Evolutionary conservation across 768 basidiomycete species (phyloP), one percentile per base, ranked within the genome.

Genomic region (Tylopilus sp.): DNA sequence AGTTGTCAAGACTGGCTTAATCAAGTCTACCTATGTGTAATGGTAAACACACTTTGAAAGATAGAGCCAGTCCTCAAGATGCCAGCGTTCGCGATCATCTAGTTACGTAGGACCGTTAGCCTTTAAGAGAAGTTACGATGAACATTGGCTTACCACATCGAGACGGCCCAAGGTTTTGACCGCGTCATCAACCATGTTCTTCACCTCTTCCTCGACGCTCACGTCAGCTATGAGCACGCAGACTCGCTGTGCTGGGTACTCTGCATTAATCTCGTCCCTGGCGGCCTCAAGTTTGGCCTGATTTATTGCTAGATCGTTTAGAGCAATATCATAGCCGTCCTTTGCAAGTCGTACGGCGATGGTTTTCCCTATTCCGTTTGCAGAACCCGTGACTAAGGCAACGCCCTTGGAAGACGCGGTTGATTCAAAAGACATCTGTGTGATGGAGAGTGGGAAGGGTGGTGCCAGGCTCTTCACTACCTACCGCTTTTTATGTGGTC

Each of bases 341-440:
- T 49, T 55, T 1, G 73, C 74, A 16, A 75, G 70, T 31, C 66
- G 60, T 21, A 74, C 52, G 17, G 74, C 71, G 19, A 74, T 72
- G 16, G 47, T 46, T 4, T 64, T 64, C 9, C 74, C 74, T 19
- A 75, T 74, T 11, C 65, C 72, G 22, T 52, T 64, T 13, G 61
- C 67, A 0, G 69, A 60, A 28, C 71, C 70, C 7, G 69, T 71
- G 40, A 72, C 63, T 14, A 72, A 41, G 16, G 69, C 70, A 30
- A 64, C 57, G 3, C 69, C 68, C 50, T 67, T 71, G 8, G 58
- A 52, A 3, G n/a, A 37, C 11, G 57, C 21, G n/a, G 19, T 17
- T 1, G 28, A 10, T 42, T 50, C 54, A 14, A 25, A 36, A 37
- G 57, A 6, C 62, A 63, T 50, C 6, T 33, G 28, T 38, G 26